Evolutionary conservation across 1,284 basidiomycete species (phyloP), one percentile per base, ranked within the genome.

Genomic region (Papiliotrema laurentii): DNA sequence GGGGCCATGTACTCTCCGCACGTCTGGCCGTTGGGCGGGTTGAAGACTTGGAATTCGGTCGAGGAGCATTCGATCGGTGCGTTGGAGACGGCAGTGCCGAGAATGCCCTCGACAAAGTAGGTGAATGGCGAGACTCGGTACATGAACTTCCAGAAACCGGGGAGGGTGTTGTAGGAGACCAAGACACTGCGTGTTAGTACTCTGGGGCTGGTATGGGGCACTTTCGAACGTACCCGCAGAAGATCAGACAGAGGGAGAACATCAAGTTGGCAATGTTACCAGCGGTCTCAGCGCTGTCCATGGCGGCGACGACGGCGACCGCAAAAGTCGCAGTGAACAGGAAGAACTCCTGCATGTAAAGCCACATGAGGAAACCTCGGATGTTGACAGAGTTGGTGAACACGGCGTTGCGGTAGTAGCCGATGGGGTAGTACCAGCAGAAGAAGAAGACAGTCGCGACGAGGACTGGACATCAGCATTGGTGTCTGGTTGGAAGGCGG

Each of bases 71-170:
- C 60, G 14, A 78, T 73, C 0, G 58, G 51, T 28, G 66, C 54
- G 43, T 70, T 55, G 31, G 66, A 66, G 24, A 77, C 47, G 6
- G 68, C 71, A 22, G 68, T 63, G 18, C 59, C 60, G 16, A 76
- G 59, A 46, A 77, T 67, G 11, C 72, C 72, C 49, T 76, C 75
- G 36, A 74, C 66, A 21, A 75, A 51, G 54, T 73, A 76, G 7
- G 84, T 86, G 72, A 83, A 88, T 0, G 87, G 87, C 2, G 85
- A 86, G 5, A 86, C 69, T 43, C 78, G 79, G 72, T 89, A 87
- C 83, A 89, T 86, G 84, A 87, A 90, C 56, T 76, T 76, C 87
- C 86, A 89, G 83, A 86, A 89, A 13, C 64, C 62, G 5, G 82
- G 83, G 5, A 89, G 79, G 26, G 58, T 48, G 26, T 55, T 34